A percentile compares a stretch with the other conserved stretches of the same genome.
Evolutionary conservation across 306 rosid species (phyloP).

Genomic region (Cyclanthera cordifolia): DNA sequence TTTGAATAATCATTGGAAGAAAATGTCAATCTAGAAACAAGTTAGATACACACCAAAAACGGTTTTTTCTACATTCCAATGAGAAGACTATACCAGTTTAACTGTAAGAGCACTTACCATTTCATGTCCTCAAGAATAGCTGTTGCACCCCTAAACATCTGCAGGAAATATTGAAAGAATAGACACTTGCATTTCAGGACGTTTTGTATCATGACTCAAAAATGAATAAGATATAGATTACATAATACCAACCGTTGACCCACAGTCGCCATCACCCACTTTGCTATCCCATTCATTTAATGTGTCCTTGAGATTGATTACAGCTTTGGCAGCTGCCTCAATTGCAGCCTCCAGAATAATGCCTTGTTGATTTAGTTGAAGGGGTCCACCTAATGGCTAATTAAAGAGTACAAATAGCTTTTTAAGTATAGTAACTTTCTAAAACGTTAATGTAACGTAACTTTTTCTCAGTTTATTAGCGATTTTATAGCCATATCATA

Average conservation of each 20-base stretch:
- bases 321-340: constrained; percentile 74
- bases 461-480: constrained; percentile 10
- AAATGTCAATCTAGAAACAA: not conserved
- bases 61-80: not conserved
- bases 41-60: not conserved
- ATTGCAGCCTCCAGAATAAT: constrained; percentile 60
- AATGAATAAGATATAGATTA: constrained; percentile 13
- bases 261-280: constrained; percentile 98
- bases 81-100: constrained; percentile 12
- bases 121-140: constrained; percentile 69
- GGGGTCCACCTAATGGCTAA: constrained; percentile 52
- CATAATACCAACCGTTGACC: constrained; percentile 63
- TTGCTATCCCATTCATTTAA: constrained; percentile 91
- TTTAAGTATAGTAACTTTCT: not conserved
- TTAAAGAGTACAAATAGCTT: constrained; percentile 12
- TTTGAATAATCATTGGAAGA: not conserved
- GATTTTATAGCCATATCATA: constrained; percentile 32
- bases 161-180: constrained; percentile 19
- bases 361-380: constrained; percentile 60
- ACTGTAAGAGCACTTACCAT: constrained; percentile 33
- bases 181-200: constrained; percentile 18
- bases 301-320: constrained; percentile 39
- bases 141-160: constrained; percentile 85
- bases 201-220: not conserved
- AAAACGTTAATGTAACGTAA: not conserved